Percentiles rank a stretch among this genome's conserved stretches.
Evolutionary conservation across 495 filamentous ascomycete genomes (phyloP).

Genomic region (Penicillium daleae): DNA sequence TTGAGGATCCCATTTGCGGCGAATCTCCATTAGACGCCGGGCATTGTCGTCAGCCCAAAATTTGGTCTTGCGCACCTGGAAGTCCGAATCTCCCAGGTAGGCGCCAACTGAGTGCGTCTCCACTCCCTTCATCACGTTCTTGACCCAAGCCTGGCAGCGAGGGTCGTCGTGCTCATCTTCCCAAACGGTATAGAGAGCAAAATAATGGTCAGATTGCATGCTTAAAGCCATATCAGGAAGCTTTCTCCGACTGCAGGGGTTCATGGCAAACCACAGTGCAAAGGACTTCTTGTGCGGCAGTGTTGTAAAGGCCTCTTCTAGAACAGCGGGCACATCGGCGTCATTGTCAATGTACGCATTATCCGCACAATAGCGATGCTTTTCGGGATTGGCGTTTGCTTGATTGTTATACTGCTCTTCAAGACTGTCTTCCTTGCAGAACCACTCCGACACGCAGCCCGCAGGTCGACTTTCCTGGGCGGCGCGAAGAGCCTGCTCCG

Average conservation of each 20-base stretch:
- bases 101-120: conserved; percentile 44
- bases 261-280: conserved; percentile 54
- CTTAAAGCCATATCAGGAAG: conserved; percentile 54
- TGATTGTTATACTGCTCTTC: conserved; percentile 46
- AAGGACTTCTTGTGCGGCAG: conserved; percentile 45
- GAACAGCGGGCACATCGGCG: conserved; percentile 41
- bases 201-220: conserved; percentile 58
- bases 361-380: conserved; percentile 52
- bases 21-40: conserved; percentile 38
- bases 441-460: conserved; percentile 32
- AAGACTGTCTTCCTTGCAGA: conserved; percentile 44
- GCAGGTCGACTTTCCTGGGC: conserved; percentile 41
- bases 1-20: conserved; percentile 48
- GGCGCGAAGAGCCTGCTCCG: conserved; percentile 33
- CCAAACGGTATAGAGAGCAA: conserved; percentile 57
- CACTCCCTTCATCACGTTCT: conserved; percentile 40
- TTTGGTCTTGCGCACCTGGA: conserved; percentile 44
- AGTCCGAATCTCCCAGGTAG: conserved; percentile 59
- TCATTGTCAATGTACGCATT: conserved; percentile 53
- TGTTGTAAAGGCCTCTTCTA: conserved; percentile 49
- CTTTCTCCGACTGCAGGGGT: conserved; percentile 41
- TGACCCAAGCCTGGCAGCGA: conserved; percentile 45
- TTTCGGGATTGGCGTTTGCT: conserved; percentile 41
- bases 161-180: conserved; percentile 47
- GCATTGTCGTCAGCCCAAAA: conserved; percentile 48